These are phyloP conservation scores for Dillenia suffruticosa DNA, from an alignment of 164 flowering plant genomes.

Conservation along the genomic window DNA sequence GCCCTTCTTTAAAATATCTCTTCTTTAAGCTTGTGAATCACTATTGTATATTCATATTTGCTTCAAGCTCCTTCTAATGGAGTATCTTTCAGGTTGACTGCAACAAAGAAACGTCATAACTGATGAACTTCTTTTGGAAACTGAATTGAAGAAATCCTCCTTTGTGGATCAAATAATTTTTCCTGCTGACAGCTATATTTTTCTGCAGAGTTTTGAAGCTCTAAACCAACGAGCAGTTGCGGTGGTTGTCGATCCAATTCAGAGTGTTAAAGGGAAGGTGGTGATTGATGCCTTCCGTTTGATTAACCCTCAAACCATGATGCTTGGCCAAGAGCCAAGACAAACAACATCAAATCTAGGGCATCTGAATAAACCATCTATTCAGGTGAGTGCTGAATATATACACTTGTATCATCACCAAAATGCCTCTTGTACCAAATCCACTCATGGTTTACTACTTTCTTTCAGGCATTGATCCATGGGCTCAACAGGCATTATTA, in stretches of 20 bases:
- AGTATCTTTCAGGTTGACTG: too few species aligned
- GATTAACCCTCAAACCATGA: constrained; percentile 92
- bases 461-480: constrained; percentile 80
- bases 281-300: constrained; percentile 95
- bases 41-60: too few species aligned
- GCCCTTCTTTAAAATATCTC: too few species aligned
- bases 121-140: too few species aligned
- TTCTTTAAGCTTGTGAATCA: too few species aligned
- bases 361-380: constrained; percentile 75
- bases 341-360: constrained; percentile 90
- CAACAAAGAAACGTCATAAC: too few species aligned
- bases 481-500: constrained; percentile 94
- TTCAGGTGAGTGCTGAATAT: constrained; percentile 48
- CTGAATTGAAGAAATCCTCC: too few species aligned
- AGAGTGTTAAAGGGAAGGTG: constrained; percentile 97
- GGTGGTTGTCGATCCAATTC: constrained; percentile 85
- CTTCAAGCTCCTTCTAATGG: too few species aligned
- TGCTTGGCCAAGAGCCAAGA: constrained; percentile 18
- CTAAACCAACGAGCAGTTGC: constrained; percentile 82
- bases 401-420: not conserved
- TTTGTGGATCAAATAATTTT: not conserved
- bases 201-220: constrained; percentile 89
- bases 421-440: not conserved
- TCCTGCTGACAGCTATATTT: constrained; percentile 3
- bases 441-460: not conserved